Evolutionary conservation across 1,139 yeast genomes (phyloP).

Genomic region (Pichia kudriavzevii): DNA sequence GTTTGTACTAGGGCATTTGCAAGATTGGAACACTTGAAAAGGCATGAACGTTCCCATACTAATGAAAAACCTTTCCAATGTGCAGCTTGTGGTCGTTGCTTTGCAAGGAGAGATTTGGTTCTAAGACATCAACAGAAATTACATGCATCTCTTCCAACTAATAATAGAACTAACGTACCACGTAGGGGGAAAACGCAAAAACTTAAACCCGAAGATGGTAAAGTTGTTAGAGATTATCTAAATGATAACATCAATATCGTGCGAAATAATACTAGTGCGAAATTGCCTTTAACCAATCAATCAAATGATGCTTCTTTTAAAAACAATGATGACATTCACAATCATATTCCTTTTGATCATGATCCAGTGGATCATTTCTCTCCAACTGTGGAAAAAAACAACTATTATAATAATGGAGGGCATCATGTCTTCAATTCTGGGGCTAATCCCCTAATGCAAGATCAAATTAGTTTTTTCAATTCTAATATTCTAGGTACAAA

Average conservation of each 20-base stretch:
- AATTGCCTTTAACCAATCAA: conserved; percentile 21
- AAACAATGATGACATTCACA: conserved; percentile 10
- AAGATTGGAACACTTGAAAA: conserved; percentile 81
- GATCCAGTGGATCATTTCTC: conserved; percentile 11
- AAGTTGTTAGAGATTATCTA: conserved; percentile 27
- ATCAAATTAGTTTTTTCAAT: conserved; percentile 9
- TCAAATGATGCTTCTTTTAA: not conserved
- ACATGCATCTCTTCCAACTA: conserved; percentile 52
- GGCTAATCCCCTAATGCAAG: conserved; percentile 2
- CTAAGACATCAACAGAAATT: conserved; percentile 91
- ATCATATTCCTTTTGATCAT: conserved; percentile 4
- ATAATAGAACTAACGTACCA: conserved; percentile 25
- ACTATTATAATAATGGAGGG: conserved; percentile 2
- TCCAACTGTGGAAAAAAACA: conserved; percentile 8
- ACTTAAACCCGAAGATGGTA: conserved; percentile 27
- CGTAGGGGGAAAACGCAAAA: conserved; percentile 29
- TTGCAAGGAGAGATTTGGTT: conserved; percentile 85
- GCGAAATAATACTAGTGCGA: conserved; percentile 29
- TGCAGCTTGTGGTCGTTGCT: conserved; percentile 93
- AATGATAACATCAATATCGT: conserved; percentile 32
- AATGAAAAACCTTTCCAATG: conserved; percentile 96
- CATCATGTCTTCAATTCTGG: not conserved
- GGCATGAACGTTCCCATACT: conserved; percentile 94
- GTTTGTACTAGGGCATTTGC: conserved; percentile 96
- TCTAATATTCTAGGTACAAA: conserved; percentile 6